Evolutionary conservation across 306 rosid species (phyloP), one percentile per base, ranked within the genome.

Genomic region (Ormosia emarginata): DNA sequence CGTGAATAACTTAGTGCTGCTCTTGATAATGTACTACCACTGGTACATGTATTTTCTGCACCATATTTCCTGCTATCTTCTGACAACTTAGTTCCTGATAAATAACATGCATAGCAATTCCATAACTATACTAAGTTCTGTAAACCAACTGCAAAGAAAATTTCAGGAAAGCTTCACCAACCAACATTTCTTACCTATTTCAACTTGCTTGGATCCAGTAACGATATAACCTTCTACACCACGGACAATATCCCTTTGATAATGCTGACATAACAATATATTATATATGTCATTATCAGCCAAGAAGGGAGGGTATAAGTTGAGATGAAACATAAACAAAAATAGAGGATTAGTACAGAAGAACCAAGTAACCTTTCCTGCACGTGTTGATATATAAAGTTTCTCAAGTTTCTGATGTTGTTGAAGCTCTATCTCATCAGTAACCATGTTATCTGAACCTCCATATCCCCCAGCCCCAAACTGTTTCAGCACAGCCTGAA

Each of bases 1-100:
- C 86, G 97, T 10, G 94, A 93, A 84, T 90, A 93, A 78, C 70
- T 88, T 79, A 90, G 79, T 4, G 99, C 90, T 46, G 98, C 99
- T 86, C 94, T 92, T 0, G 96, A 87, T 85, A 95, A 81, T 4
- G 94, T 95, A 67, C 83, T 91, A 49, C 99, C 98, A 82, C 93
- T 93, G 49, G 98, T 93, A 81, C 99, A 95, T n/a, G 98, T 92
- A 90, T 88, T 93, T 87, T 92, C 99, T 14, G 93, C 82, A 79
- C 99, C 98, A 85, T 95, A 92, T 92, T 92, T 95, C 85, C 96
- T 88, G 89, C 97, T 93, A 85, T 95, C 99, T 82, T 95, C 99
- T 9, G 99, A 95, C 79, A 95, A 86, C 90, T 93, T 95, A 74
- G 98, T 89, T 85, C 99, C 99, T 95, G 70, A 86, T 52, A 75